These are phyloP conservation scores for Lachnellula hyalina DNA, from an alignment of 2,329 filamentous ascomycete species.

Conservation along the genomic window DNA sequence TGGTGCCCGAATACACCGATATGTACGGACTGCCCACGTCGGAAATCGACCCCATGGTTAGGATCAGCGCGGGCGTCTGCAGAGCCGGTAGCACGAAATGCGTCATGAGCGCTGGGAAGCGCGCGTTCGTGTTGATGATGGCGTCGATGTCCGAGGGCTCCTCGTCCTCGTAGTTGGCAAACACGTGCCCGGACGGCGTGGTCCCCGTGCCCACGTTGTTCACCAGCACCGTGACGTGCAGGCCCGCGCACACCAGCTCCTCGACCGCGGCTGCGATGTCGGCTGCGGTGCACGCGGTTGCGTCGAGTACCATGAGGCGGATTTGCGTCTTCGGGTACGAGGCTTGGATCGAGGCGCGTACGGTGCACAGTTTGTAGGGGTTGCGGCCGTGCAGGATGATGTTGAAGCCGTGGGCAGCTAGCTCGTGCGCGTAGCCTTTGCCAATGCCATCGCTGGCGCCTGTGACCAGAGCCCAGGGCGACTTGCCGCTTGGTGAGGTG, in stretches of 20 bases:
- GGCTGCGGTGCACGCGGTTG: background rate
- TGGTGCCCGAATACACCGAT: conserved; percentile 40
- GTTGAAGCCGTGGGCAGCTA: conserved; percentile 87
- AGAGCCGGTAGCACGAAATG: conserved; percentile 41
- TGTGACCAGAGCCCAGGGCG: conserved; percentile 77
- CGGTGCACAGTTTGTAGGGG: background rate
- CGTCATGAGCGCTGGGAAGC: conserved; percentile 47
- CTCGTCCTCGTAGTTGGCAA: conserved; percentile 33
- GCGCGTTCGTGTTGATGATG: conserved; percentile 43
- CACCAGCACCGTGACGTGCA: conserved; percentile 45
- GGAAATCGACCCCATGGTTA: conserved; percentile 46
- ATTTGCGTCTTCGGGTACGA: background rate
- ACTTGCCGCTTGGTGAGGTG: background rate
- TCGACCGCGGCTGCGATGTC: background rate
- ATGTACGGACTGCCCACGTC: conserved; percentile 43
- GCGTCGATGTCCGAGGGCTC: conserved; percentile 35
- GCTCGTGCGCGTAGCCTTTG: conserved; percentile 85
- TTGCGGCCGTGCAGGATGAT: conserved; percentile 87
- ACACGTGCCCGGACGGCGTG: conserved; percentile 27
- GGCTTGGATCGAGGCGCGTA: background rate
- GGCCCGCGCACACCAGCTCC: background rate
- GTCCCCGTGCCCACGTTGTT: conserved; percentile 49
- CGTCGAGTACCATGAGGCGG: background rate
- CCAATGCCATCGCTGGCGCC: conserved; percentile 95
- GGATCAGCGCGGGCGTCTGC: conserved; percentile 39